These are phyloP conservation scores for Lentinus brumalis DNA, from an alignment of 768 basidiomycete species.

Conservation along the genomic window DNA sequence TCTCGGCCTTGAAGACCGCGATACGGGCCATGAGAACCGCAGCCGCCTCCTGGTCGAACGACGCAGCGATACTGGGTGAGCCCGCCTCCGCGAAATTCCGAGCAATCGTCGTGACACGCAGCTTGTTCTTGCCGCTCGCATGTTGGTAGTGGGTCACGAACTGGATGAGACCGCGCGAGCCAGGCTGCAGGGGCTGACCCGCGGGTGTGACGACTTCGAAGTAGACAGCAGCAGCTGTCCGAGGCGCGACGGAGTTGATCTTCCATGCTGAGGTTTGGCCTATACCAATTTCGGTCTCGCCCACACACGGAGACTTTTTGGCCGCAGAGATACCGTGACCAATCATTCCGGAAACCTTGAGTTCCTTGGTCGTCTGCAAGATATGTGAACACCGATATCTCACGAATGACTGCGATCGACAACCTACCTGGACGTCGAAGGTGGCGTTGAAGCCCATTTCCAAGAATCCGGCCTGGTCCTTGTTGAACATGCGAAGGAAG, in stretches of 20 bases:
- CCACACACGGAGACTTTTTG: conserved; percentile 95
- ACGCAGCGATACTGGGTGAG: conserved; percentile 88
- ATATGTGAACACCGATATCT: conserved; percentile 7
- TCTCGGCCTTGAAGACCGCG: conserved; percentile 98
- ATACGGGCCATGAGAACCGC: conserved; percentile 99
- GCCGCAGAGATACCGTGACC: conserved; percentile 97
- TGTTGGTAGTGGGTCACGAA: conserved; percentile 99
- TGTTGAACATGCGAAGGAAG: conserved; percentile 90
- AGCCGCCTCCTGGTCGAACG: conserved; percentile 97
- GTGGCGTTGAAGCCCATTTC: conserved; percentile 99
- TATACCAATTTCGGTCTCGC: conserved; percentile 99
- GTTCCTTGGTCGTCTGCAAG: conserved; percentile 90
- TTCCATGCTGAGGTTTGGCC: conserved; percentile 99
- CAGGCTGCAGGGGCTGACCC: conserved; percentile 86
- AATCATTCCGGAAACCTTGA: conserved; percentile 97
- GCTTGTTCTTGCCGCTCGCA: conserved; percentile 88
- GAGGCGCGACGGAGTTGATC: conserved; percentile 86
- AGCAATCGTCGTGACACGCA: conserved; percentile 98
- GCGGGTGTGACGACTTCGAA: conserved; percentile 99
- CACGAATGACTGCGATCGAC: neutral
- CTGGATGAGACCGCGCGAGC: conserved; percentile 92
- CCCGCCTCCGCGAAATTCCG: conserved; percentile 97
- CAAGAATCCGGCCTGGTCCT: conserved; percentile 89
- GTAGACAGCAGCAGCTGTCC: conserved; percentile 88
- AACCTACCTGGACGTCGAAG: conserved; percentile 88